phyloP scores from a whole-genome alignment of 2,329 filamentous ascomycete genomes.

The Fusarium nodosum region DNA sequence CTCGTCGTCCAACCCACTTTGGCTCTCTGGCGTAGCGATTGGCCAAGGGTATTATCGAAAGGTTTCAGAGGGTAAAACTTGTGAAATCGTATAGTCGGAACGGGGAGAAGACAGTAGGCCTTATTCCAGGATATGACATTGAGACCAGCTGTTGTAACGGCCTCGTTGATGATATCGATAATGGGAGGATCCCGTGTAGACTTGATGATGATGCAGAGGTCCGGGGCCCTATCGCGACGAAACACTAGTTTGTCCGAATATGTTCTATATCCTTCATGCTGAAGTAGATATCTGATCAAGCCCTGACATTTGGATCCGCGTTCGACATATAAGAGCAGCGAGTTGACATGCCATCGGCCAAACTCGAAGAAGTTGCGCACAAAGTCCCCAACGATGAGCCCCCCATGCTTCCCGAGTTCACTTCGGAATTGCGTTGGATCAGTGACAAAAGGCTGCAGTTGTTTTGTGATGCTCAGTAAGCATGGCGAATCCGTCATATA shows the following conservation, averaged over 20 bases:
- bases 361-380: not conserved
- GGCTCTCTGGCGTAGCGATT: not conserved
- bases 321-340: not conserved
- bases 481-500: constrained; percentile 5
- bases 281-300: not conserved
- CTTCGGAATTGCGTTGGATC: constrained; percentile 2
- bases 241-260: not conserved
- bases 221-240: not conserved
- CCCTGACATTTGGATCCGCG: not conserved
- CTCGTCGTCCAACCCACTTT: constrained; percentile 9
- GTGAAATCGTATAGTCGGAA: not conserved
- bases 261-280: not conserved
- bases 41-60: not conserved
- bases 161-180: not conserved
- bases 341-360: not conserved
- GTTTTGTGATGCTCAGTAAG: constrained; percentile 2
- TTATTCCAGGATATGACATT: constrained; percentile 16
- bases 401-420: not conserved
- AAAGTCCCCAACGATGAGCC: not conserved
- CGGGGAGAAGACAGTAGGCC: constrained; percentile 1
- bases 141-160: not conserved
- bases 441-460: not conserved
- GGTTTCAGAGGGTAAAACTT: constrained; percentile 5
- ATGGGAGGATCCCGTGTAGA: not conserved
- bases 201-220: not conserved